A percentile compares a stretch with the other conserved stretches of the same genome.
These are phyloP conservation scores for Incumbomyces lentus DNA, from an alignment of 2,329 filamentous ascomycete genomes.

Conservation along the genomic window DNA sequence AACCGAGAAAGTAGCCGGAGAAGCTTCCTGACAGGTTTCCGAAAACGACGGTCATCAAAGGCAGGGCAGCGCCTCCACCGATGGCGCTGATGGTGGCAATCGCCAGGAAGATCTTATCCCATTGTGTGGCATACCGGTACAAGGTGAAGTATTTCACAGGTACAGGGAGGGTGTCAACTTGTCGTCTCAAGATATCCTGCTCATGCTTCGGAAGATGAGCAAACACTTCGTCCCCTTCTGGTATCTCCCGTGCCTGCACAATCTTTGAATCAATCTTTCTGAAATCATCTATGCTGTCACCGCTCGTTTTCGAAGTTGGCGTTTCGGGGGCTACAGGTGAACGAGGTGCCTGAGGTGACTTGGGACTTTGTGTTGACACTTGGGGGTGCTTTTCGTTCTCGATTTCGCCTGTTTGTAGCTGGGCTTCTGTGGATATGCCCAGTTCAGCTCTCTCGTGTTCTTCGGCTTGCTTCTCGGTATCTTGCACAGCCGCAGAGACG, in stretches of 20 bases:
- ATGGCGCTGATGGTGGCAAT: slow-evolving; percentile 57
- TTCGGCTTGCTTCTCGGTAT: slow-evolving; percentile 18
- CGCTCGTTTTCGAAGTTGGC: slow-evolving; percentile 12
- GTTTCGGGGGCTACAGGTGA: slow-evolving; percentile 7
- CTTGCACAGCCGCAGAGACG: slow-evolving; percentile 10
- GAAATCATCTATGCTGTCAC: slow-evolving; percentile 13
- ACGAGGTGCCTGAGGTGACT: slow-evolving; percentile 8
- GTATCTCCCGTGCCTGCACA: slow-evolving; percentile 21
- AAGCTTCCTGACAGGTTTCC: slow-evolving; percentile 66
- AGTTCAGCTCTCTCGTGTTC: slow-evolving; percentile 15
- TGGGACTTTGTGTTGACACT: slow-evolving; percentile 8
- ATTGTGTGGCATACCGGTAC: slow-evolving; percentile 59
- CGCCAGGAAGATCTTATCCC: slow-evolving; percentile 53
- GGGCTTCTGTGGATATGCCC: slow-evolving; percentile 11
- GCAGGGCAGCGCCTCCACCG: slow-evolving; percentile 62
- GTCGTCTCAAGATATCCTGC: slow-evolving; percentile 55
- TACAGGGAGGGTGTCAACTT: slow-evolving; percentile 55
- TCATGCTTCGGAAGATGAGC: slow-evolving; percentile 56
- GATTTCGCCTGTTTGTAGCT: background rate
- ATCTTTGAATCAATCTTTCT: slow-evolving; percentile 21
- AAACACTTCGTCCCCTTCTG: slow-evolving; percentile 44
- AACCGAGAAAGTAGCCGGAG: slow-evolving; percentile 48
- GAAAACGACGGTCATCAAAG: slow-evolving; percentile 70
- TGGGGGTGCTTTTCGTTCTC: slow-evolving; percentile 12
- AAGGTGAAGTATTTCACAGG: slow-evolving; percentile 56